A percentile compares a stretch with the other conserved stretches of the same genome.
phyloP scores from a whole-genome alignment of 345 rosid genomes.

The Carallia brachiata region DNA sequence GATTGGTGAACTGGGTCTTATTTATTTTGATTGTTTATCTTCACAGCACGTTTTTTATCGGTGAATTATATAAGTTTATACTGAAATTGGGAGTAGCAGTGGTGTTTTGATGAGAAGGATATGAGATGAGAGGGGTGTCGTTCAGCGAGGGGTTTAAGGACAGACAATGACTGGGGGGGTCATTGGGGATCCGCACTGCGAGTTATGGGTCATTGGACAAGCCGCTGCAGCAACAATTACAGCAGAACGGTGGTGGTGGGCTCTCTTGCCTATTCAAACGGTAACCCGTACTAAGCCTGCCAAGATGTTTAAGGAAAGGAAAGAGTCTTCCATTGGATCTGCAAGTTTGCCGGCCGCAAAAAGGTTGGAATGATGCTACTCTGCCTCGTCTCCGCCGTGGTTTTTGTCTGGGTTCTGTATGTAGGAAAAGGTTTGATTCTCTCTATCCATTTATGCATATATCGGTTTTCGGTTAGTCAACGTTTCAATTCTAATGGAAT shows the following conservation, averaged over 20 bases:
- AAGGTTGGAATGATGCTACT: conserved; percentile 94
- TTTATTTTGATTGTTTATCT: neutral
- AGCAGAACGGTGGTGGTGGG: neutral
- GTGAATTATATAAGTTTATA: neutral
- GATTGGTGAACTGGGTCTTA: conserved; percentile 14
- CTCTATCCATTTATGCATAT: neutral
- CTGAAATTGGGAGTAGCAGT: neutral
- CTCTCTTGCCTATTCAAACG: conserved; percentile 24
- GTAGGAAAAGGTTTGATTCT: conserved; percentile 76
- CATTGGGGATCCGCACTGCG: conserved; percentile 24
- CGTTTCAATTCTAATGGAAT: neutral
- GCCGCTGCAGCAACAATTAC: conserved; percentile 6
- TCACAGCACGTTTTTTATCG: neutral
- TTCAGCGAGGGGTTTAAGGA: conserved; percentile 19
- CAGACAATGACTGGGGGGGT: conserved; percentile 27
- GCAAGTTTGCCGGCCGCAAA: conserved; percentile 87
- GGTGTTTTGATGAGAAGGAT: neutral
- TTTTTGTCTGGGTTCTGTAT: conserved; percentile 76
- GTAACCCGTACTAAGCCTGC: conserved; percentile 55
- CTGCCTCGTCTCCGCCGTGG: conserved; percentile 75
- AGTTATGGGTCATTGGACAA: conserved; percentile 34
- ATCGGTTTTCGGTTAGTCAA: neutral
- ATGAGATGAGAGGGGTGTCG: conserved; percentile 25
- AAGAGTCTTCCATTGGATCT: conserved; percentile 75
- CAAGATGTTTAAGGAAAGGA: conserved; percentile 91